These are phyloP conservation scores for Annulohypoxylon maeteangense DNA, from an alignment of 495 filamentous ascomycete genomes.

Conservation along the genomic window DNA sequence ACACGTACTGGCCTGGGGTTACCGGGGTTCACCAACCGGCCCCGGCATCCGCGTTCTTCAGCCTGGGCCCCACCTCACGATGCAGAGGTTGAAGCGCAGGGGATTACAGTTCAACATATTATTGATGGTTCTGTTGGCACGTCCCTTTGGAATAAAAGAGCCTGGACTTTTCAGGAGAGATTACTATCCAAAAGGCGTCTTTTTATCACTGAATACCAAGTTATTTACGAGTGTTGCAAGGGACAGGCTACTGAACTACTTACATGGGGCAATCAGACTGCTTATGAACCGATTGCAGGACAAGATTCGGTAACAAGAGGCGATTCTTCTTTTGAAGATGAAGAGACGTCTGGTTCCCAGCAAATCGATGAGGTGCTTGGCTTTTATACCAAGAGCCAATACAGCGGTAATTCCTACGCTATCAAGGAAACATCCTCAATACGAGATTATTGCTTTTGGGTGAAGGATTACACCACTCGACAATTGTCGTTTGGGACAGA, in stretches of 20 bases:
- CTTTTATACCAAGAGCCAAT: neutral
- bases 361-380: neutral
- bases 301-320: neutral
- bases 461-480: constrained; percentile 42
- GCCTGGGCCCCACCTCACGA: neutral
- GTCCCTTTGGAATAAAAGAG: constrained; percentile 50
- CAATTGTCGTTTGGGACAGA: constrained; percentile 43
- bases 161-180: constrained; percentile 53
- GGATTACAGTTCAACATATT: neutral
- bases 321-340: neutral
- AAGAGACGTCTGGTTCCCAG: neutral
- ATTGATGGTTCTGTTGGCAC: neutral
- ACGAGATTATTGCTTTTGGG: constrained; percentile 39
- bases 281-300: neutral
- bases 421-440: neutral
- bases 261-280: constrained; percentile 19
- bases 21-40: neutral
- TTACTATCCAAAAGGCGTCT: constrained; percentile 45
- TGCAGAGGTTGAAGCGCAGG: neutral
- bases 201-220: constrained; percentile 41
- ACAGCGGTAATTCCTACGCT: neutral
- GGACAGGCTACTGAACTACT: constrained; percentile 35
- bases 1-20: neutral
- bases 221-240: constrained; percentile 42
- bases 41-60: neutral